Percentiles rank a stretch among this genome's conserved stretches.
Conservation (phyloP, 2,329 filamentous ascomycete genomes). For the Rutstroemia sydowiana region DNA sequence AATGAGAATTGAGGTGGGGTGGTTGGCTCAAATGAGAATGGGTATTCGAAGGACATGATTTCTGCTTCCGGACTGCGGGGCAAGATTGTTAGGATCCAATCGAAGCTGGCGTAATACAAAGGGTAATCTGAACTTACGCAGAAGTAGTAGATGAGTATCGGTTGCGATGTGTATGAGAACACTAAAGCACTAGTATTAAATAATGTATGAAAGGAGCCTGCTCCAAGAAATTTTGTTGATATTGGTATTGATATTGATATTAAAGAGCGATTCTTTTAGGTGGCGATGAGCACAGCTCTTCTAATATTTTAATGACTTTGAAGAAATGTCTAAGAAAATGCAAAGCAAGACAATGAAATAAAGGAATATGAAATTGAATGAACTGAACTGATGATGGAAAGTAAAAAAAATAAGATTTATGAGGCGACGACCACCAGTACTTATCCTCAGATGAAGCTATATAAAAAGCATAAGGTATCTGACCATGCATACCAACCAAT, state of each 20-base stretch:
- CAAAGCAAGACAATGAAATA: constrained; percentile 18
- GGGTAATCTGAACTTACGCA: constrained; percentile 18
- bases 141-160: constrained; percentile 9
- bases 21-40: constrained; percentile 45
- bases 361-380: constrained; percentile 23
- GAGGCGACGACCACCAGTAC: constrained; percentile 16
- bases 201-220: constrained; percentile 26
- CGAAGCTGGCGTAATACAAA: background rate
- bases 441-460: constrained; percentile 24
- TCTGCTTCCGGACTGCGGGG: constrained; percentile 48
- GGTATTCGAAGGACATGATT: constrained; percentile 54
- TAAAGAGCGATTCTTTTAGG: constrained; percentile 25
- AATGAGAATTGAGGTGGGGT: constrained; percentile 48
- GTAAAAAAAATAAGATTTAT: constrained; percentile 3
- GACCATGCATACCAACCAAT: no score
- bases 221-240: constrained; percentile 21
- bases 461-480: no score
- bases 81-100: constrained; percentile 7
- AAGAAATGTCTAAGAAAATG: constrained; percentile 19
- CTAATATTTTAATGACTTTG: constrained; percentile 21
- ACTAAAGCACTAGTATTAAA: constrained; percentile 25
- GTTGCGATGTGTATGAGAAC: constrained; percentile 14
- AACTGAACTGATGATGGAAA: constrained; percentile 16
- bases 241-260: constrained; percentile 16
- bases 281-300: constrained; percentile 25